Percentiles rank a stretch among this genome's conserved stretches.
phyloP scores from a whole-genome alignment of 306 rosid genomes.

The Castanospermum australe region DNA sequence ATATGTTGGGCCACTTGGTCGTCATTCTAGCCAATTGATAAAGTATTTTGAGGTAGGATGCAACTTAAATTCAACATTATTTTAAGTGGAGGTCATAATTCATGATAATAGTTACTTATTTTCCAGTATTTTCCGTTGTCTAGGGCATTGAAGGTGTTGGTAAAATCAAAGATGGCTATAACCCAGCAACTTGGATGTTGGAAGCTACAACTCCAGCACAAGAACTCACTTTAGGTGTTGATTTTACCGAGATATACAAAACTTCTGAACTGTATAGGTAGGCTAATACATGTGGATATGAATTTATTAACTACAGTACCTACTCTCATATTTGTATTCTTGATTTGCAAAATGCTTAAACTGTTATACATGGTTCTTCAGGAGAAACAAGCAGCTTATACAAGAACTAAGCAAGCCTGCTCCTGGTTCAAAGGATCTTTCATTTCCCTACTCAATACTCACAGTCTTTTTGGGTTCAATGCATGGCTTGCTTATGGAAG shows the following conservation, averaged over 20 bases:
- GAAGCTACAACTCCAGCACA: conserved; percentile 64
- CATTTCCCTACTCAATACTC: conserved; percentile 57
- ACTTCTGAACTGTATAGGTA: conserved; percentile 66
- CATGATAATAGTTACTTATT: background rate
- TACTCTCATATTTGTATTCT: background rate
- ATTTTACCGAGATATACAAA: conserved; percentile 57
- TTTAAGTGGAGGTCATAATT: background rate
- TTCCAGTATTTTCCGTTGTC: background rate
- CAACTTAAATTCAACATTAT: background rate
- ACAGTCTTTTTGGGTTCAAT: conserved; percentile 61
- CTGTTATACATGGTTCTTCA: conserved; percentile 22
- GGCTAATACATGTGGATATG: background rate
- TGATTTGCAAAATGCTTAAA: background rate
- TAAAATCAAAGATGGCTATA: conserved; percentile 75
- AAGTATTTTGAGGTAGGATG: conserved; percentile 62
- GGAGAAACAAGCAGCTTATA: conserved; percentile 79
- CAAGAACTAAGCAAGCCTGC: conserved; percentile 53
- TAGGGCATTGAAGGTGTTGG: conserved; percentile 62
- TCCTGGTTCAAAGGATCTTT: conserved; percentile 63
- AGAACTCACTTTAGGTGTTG: conserved; percentile 57
- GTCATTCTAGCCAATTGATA: conserved; percentile 53
- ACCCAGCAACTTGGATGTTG: conserved; percentile 98
- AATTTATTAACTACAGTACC: background rate
- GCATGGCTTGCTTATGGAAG: conserved; percentile 84
- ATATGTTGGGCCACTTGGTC: conserved; percentile 72